Evolutionary conservation across 805 yeast genomes (phyloP).

Genomic region (Schwanniomyces occidentalis): DNA sequence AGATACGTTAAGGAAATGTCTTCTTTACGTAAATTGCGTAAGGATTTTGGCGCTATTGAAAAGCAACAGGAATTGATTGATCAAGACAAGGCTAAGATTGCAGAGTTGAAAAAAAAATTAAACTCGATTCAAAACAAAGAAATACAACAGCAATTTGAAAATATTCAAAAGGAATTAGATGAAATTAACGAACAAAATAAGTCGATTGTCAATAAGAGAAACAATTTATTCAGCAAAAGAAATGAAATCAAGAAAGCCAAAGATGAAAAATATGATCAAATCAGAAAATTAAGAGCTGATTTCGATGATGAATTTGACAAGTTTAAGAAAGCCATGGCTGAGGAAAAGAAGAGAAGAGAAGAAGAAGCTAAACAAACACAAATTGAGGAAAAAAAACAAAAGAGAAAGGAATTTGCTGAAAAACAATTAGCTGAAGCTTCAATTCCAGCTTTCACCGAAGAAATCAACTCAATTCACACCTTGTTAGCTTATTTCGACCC

Average conservation of each 20-base stretch:
- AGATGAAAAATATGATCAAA: conserved; percentile 64
- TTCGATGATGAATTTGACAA: conserved; percentile 74
- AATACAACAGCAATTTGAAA: conserved; percentile 66
- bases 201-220: conserved; percentile 64
- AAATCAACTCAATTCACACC: conserved; percentile 73
- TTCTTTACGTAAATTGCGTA: conserved; percentile 74
- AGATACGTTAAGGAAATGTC: conserved; percentile 81
- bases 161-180: conserved; percentile 67
- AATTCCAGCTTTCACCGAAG: conserved; percentile 79
- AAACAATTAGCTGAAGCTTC: conserved; percentile 71
- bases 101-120: conserved; percentile 69
- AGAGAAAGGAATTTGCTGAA: conserved; percentile 59
- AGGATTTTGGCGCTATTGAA: conserved; percentile 73
- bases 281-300: conserved; percentile 69
- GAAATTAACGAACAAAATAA: conserved; percentile 61
- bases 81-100: conserved; percentile 70
- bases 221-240: conserved; percentile 63
- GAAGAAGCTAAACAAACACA: conserved; percentile 62
- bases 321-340: conserved; percentile 66
- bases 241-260: conserved; percentile 63
- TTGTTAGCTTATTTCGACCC: conserved; percentile 79
- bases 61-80: conserved; percentile 79
- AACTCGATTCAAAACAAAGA: conserved; percentile 61
- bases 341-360: conserved; percentile 66
- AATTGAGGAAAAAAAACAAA: conserved; percentile 52